Conservation (phyloP, 2,329 filamentous ascomycete genomes). For the Epichloe uncinata region DNA sequence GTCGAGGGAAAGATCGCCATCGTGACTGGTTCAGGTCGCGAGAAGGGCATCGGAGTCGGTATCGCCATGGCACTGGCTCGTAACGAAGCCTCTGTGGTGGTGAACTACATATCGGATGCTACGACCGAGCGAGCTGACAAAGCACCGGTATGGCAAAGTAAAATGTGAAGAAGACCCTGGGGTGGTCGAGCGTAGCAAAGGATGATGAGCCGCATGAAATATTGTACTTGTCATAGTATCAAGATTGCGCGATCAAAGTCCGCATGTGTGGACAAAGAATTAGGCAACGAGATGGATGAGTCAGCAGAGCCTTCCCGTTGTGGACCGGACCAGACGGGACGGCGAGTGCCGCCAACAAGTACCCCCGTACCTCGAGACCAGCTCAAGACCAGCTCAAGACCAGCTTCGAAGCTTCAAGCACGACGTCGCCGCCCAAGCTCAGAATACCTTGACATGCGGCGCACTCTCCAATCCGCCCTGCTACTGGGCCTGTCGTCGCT, state of each 20-base stretch:
- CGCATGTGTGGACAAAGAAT: too few relatives aligned
- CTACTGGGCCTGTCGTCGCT: slow-evolving; percentile 27
- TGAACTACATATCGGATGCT: background rate
- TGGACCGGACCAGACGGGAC: too few relatives aligned
- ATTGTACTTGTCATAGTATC: too few relatives aligned
- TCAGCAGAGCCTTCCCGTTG: too few relatives aligned
- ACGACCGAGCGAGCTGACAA: background rate
- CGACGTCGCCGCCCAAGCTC: slow-evolving; percentile 2
- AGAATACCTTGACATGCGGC: slow-evolving; percentile 19
- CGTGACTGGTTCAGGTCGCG: background rate
- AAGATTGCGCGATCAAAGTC: too few relatives aligned
- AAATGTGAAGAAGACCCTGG: too few relatives aligned
- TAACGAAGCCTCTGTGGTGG: background rate
- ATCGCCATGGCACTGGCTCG: background rate
- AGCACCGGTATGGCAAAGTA: background rate
- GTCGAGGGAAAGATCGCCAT: background rate
- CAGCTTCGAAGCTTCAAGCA: slow-evolving; percentile 4
- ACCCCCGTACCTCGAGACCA: too few relatives aligned
- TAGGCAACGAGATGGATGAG: too few relatives aligned
- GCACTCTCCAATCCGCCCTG: slow-evolving; percentile 21
- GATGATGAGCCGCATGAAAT: too few relatives aligned
- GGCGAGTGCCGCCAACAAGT: too few relatives aligned
- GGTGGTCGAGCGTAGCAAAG: too few relatives aligned
- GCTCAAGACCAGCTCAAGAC: too few relatives aligned
- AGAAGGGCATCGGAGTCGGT: background rate